Conservation (phyloP, 495 filamentous ascomycete species). For the Beverwykella pulmonaria region DNA sequence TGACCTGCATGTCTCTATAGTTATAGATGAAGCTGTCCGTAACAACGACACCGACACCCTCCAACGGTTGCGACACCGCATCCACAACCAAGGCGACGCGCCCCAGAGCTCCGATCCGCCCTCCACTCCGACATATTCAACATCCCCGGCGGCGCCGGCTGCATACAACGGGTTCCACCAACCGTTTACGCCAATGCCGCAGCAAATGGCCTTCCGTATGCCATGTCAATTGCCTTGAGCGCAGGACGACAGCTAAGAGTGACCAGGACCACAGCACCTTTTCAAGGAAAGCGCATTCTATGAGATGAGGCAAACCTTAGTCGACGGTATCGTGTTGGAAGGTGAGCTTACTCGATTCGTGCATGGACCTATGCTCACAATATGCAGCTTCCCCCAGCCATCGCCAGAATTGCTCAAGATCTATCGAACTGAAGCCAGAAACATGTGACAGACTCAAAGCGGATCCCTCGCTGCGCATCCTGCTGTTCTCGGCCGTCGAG, state of each 20-base stretch:
- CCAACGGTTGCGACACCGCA: conserved; percentile 30
- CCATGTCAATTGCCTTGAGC: not conserved
- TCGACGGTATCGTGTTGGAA: conserved; percentile 38
- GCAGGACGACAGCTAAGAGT: conserved; percentile 13
- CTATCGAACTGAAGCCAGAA: conserved; percentile 56
- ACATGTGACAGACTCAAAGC: conserved; percentile 53
- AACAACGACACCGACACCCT: conserved; percentile 20
- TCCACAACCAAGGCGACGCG: conserved; percentile 32
- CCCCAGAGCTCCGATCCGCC: conserved; percentile 9
- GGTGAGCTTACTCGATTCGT: conserved; percentile 24
- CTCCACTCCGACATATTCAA: not conserved
- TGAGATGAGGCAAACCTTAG: conserved; percentile 40
- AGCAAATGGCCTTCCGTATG: not conserved
- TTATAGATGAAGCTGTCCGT: conserved; percentile 13
- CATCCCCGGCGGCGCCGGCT: not conserved
- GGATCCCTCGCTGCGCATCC: conserved; percentile 63
- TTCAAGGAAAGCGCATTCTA: conserved; percentile 47
- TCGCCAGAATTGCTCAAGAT: conserved; percentile 56
- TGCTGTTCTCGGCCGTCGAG: conserved; percentile 77
- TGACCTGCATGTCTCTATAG: conserved; percentile 17
- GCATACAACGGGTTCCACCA: not conserved
- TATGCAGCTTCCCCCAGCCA: conserved; percentile 48
- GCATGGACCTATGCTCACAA: not conserved
- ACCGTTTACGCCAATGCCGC: not conserved
- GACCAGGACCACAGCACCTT: not conserved